A percentile compares a stretch with the other conserved stretches of the same genome.
These are phyloP conservation scores for Trametes polyzona DNA, from an alignment of 1,284 basidiomycete genomes.

Conservation along the genomic window DNA sequence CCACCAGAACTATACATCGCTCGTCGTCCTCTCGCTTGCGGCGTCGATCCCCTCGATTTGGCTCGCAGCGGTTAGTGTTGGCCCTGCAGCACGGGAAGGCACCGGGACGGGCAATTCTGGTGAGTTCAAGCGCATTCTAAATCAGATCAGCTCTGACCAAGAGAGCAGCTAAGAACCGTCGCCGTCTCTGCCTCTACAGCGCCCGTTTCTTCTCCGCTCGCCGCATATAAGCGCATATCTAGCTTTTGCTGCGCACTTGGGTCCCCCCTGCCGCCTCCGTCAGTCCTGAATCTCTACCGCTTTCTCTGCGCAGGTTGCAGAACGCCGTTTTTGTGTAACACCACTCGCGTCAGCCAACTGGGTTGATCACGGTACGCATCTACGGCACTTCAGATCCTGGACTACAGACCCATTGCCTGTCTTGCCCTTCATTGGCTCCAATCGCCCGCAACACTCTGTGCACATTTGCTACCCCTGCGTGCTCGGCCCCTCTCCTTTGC, in stretches of 20 bases:
- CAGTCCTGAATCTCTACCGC: background rate
- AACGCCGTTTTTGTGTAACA: too few relatives aligned
- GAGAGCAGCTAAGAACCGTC: constrained; percentile 12
- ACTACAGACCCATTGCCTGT: too few relatives aligned
- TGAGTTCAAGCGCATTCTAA: constrained; percentile 8
- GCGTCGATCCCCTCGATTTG: constrained; percentile 2
- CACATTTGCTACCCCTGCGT: too few relatives aligned
- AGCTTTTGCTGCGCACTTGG: background rate
- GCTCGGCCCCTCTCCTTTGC: too few relatives aligned
- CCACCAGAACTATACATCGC: background rate
- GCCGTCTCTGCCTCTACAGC: constrained; percentile 14
- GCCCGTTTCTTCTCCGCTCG: constrained; percentile 5
- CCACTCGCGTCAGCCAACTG: too few relatives aligned
- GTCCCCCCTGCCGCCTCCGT: constrained; percentile 1
- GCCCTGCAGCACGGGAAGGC: background rate
- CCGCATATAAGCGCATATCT: constrained; percentile 8
- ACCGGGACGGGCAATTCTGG: constrained; percentile 8
- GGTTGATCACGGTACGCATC: too few relatives aligned
- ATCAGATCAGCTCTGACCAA: constrained; percentile 16
- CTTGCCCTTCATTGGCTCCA: too few relatives aligned
- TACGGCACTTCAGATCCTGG: too few relatives aligned
- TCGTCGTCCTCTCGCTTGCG: background rate
- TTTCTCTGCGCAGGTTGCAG: constrained; percentile 22
- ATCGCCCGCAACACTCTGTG: too few relatives aligned
- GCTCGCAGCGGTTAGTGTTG: background rate